A percentile compares a stretch with the other conserved stretches of the same genome.
Evolutionary conservation across 768 basidiomycete species (phyloP).

Genomic region (Serpula lacrymans): DNA sequence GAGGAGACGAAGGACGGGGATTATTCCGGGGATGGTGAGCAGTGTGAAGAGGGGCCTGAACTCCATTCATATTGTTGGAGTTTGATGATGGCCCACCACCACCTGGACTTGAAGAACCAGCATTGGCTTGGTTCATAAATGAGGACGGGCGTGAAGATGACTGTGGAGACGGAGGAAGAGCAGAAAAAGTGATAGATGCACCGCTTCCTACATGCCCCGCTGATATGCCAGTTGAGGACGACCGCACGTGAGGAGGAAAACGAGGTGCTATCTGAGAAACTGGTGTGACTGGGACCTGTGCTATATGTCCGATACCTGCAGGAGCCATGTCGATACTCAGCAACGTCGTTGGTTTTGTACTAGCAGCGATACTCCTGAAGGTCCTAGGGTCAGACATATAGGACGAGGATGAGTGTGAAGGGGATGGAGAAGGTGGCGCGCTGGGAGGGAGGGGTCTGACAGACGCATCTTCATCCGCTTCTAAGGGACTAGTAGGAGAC

Average conservation of each 20-base stretch:
- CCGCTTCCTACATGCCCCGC: slow-evolving; percentile 43
- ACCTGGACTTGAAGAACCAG: slow-evolving; percentile 25
- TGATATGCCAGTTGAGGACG: slow-evolving; percentile 53
- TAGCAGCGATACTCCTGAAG: slow-evolving; percentile 78
- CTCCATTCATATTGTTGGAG: slow-evolving; percentile 20
- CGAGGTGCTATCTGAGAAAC: slow-evolving; percentile 47
- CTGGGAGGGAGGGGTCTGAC: slow-evolving; percentile 87
- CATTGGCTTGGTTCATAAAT: slow-evolving; percentile 19
- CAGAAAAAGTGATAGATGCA: slow-evolving; percentile 70
- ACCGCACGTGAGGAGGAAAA: slow-evolving; percentile 55
- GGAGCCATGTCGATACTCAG: slow-evolving; percentile 83
- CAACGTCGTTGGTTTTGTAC: slow-evolving; percentile 93
- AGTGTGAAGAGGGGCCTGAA: slow-evolving; percentile 87
- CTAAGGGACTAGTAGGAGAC: slow-evolving; percentile 71
- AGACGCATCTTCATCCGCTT: slow-evolving; percentile 95
- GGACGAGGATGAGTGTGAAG: slow-evolving; percentile 79
- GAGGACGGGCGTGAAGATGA: slow-evolving; percentile 44
- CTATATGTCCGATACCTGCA: slow-evolving; percentile 87
- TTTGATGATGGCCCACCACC: slow-evolving; percentile 22
- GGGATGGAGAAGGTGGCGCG: slow-evolving; percentile 81
- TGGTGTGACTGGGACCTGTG: slow-evolving; percentile 72
- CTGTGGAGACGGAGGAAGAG: slow-evolving; percentile 51
- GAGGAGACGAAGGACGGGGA: slow-evolving; percentile 87
- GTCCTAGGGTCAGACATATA: slow-evolving; percentile 80
- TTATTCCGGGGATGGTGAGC: slow-evolving; percentile 95